phyloP scores from a whole-genome alignment of 2,329 filamentous ascomycete genomes.

The Arachnomyces sp. region DNA sequence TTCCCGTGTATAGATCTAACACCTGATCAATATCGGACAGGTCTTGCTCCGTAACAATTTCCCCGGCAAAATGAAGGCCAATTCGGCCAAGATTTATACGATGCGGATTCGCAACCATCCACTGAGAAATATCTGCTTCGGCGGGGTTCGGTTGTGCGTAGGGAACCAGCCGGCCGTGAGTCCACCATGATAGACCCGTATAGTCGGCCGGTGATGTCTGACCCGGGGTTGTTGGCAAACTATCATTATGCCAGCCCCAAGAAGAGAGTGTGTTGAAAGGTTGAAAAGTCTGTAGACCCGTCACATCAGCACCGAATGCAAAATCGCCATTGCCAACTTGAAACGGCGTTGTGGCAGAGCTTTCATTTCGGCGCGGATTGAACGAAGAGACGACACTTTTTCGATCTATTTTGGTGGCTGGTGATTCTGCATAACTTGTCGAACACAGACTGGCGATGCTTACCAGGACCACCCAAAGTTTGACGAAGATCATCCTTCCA shows the following conservation, averaged over 20 bases:
- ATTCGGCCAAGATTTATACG: slow-evolving; percentile 44
- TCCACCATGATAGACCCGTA: slow-evolving; percentile 39
- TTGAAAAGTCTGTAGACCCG: slow-evolving; percentile 39
- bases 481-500: too few species aligned
- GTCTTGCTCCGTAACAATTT: slow-evolving; percentile 34
- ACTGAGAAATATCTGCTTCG: slow-evolving; percentile 40
- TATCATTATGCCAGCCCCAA: slow-evolving; percentile 42
- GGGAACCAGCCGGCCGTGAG: slow-evolving; percentile 37
- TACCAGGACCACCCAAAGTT: too few species aligned
- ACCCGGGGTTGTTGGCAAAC: slow-evolving; percentile 29
- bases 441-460: too few species aligned
- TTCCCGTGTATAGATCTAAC: slow-evolving; percentile 44
- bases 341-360: slow-evolving; percentile 45
- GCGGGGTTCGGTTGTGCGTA: slow-evolving; percentile 37
- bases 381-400: slow-evolving; percentile 22
- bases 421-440: too few species aligned
- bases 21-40: slow-evolving; percentile 36
- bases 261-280: slow-evolving; percentile 37
- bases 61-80: slow-evolving; percentile 39
- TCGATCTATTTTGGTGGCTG: neutral
- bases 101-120: slow-evolving; percentile 49
- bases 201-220: slow-evolving; percentile 31
- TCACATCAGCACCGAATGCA: slow-evolving; percentile 41
- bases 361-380: slow-evolving; percentile 43
- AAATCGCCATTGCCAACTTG: slow-evolving; percentile 45